A percentile compares a stretch with the other conserved stretches of the same genome.
These are phyloP conservation scores for Nannizzia gypsea DNA, from an alignment of 2,329 filamentous ascomycete genomes.

Conservation along the genomic window DNA sequence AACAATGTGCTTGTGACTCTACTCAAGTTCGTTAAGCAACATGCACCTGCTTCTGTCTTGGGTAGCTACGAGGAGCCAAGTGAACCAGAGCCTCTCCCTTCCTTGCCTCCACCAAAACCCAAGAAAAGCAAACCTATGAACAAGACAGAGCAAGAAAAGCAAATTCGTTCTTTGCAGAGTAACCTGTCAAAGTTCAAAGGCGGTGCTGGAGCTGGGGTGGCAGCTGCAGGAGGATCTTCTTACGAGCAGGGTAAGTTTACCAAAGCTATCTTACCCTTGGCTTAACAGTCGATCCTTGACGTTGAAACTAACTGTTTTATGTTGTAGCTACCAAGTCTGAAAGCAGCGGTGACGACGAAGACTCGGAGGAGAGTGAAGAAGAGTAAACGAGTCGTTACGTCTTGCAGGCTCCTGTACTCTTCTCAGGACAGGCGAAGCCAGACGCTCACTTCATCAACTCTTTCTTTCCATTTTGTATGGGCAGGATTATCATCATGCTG, in stretches of 20 bases:
- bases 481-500: too few relatives aligned
- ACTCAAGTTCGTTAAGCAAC: slow-evolving; percentile 38
- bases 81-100: slow-evolving; percentile 21
- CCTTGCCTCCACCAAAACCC: slow-evolving; percentile 30
- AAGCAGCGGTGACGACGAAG: slow-evolving; percentile 38
- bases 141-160: slow-evolving; percentile 40
- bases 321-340: slow-evolving; percentile 26
- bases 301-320: slow-evolving; percentile 7
- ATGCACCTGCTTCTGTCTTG: slow-evolving; percentile 31
- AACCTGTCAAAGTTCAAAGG: slow-evolving; percentile 37
- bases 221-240: slow-evolving; percentile 17
- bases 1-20: slow-evolving; percentile 36
- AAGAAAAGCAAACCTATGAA: slow-evolving; percentile 44
- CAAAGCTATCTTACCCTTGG: slow-evolving; percentile 1
- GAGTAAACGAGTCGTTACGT: slow-evolving; percentile 25
- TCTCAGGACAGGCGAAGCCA: not conserved
- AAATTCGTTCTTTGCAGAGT: slow-evolving; percentile 38
- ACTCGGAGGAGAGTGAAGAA: slow-evolving; percentile 40
- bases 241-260: slow-evolving; percentile 26
- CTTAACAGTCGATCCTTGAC: not conserved
- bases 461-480: not conserved
- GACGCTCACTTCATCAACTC: not conserved
- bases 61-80: slow-evolving; percentile 30
- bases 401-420: not conserved
- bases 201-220: slow-evolving; percentile 20